Conservation (phyloP, 331 rosid species). For the Arachis monticola region DNA sequence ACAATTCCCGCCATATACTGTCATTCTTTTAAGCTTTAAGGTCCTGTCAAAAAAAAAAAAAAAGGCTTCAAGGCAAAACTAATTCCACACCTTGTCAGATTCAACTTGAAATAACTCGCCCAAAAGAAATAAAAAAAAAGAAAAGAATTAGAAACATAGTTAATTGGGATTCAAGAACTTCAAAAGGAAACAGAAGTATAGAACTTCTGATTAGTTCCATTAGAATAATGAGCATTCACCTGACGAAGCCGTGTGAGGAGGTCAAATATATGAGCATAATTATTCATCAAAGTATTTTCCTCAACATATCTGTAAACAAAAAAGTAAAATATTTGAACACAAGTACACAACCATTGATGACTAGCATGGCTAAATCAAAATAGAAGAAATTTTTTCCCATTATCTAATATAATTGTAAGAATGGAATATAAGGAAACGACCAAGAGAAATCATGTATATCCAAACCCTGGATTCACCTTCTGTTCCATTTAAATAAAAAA, state of each 20-base stretch:
- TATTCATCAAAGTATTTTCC: constrained; percentile 71
- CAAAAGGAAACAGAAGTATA: not conserved
- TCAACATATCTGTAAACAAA: constrained; percentile 62
- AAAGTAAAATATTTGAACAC: constrained; percentile 13
- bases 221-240: constrained; percentile 52
- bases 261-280: constrained; percentile 94
- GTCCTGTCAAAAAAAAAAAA: too few species aligned
- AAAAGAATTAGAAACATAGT: not conserved
- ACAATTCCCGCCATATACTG: not conserved
- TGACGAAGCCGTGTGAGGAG: constrained; percentile 92
- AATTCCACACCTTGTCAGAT: not conserved
- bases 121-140: not conserved
- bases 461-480: not conserved
- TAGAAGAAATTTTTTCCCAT: not conserved
- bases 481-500: not conserved
- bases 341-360: constrained; percentile 8
- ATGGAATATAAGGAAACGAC: constrained; percentile 19
- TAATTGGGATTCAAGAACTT: constrained; percentile 2
- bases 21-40: too few species aligned
- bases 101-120: not conserved
- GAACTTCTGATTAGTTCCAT: constrained; percentile 2
- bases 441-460: constrained; percentile 10
- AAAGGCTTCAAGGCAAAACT: not conserved
- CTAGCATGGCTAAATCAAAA: constrained; percentile 3
- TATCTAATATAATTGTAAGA: not conserved